Percentiles rank a stretch among this genome's conserved stretches.
Conservation (phyloP, 495 filamentous ascomycete genomes). For the Lophiotrema nucula region DNA sequence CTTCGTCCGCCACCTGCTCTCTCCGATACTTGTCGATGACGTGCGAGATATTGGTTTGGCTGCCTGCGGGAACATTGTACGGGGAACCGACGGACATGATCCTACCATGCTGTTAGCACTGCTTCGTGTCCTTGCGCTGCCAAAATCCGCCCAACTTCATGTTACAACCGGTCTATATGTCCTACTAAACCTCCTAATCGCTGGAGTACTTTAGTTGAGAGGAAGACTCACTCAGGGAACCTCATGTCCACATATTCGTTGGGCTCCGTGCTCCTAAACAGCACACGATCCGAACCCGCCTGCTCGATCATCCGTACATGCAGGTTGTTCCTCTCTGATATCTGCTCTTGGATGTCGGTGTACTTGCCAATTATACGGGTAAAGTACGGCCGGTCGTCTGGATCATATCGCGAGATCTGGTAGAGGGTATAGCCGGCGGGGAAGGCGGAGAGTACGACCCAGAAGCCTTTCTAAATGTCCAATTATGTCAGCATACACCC, state of each 20-base stretch:
- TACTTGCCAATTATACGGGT: conserved; percentile 58
- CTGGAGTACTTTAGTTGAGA: neutral
- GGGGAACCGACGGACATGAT: conserved; percentile 61
- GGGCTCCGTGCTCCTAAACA: conserved; percentile 58
- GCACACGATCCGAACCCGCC: conserved; percentile 64
- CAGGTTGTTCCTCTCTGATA: conserved; percentile 59
- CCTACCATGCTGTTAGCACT: conserved; percentile 40
- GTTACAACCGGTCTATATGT: no score
- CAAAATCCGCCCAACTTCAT: neutral
- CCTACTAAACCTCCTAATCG: no score
- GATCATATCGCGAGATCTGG: conserved; percentile 44
- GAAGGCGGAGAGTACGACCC: conserved; percentile 58
- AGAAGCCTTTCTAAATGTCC: conserved; percentile 60
- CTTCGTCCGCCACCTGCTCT: conserved; percentile 55
- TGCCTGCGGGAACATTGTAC: conserved; percentile 63
- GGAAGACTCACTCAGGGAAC: conserved; percentile 65
- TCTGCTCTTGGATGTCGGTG: conserved; percentile 47
- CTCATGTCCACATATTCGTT: conserved; percentile 53
- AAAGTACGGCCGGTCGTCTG: conserved; percentile 53
- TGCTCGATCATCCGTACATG: conserved; percentile 67
- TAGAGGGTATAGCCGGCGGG: conserved; percentile 58
- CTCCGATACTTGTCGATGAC: conserved; percentile 64
- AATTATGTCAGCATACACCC: conserved; percentile 27
- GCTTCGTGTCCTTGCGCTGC: conserved; percentile 1
- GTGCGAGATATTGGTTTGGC: conserved; percentile 57